Base-by-base conservation (phyloP, 768 basidiomycete species). In the Tulasnella calospora region DNA sequence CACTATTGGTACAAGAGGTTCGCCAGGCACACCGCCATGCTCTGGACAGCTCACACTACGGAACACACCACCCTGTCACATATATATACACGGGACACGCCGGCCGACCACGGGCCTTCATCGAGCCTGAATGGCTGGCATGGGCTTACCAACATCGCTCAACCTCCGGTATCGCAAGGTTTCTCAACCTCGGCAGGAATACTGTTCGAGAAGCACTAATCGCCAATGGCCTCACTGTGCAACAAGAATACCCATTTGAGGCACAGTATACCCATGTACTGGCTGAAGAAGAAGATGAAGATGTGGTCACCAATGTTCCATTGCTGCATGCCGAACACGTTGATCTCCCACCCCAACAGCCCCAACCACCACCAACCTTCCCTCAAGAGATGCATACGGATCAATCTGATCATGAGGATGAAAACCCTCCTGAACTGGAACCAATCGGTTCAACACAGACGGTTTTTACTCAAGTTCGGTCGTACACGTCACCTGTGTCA, bases 141-240 rank as follows among this genome's bases (percentile, higher is more conserved):
- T 82, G 76, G 79, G 82, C 82, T 30, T 80, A 80, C 74, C 23
- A 41, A 9, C 75, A 79, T 40, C 74, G 82, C 10, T 40, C 79
- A 1, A 82, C 79, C 17, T 30, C 77, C 27, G 46, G 74, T 5
- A 81, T 83, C 57, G 80, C 81, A 8, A n/a, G 76, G 1, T 82
- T 81, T 71, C 44, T 83, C 12, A 77, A 76, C 44, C 76, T 82
- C 40, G 51, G 80, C 33, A 27, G 80, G 35, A 21, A 38, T 7
- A 80, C 78, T 61, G 80, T 83, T n/a, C 51, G 80, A 19, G 35
- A 71, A 33, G 61, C 77, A 12, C 80, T 81, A 3, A 67, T 83
- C 15, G 79, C 79, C 33, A 69, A 79, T 73, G 81, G 81, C 1
- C 79, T 82, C 70, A 76, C 77, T 40, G 19, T 13, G 15, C 41